Percentiles rank a stretch among this genome's conserved stretches.
Evolutionary conservation across 805 yeast species (phyloP).

Genomic region (Starmerella stigmatis): DNA sequence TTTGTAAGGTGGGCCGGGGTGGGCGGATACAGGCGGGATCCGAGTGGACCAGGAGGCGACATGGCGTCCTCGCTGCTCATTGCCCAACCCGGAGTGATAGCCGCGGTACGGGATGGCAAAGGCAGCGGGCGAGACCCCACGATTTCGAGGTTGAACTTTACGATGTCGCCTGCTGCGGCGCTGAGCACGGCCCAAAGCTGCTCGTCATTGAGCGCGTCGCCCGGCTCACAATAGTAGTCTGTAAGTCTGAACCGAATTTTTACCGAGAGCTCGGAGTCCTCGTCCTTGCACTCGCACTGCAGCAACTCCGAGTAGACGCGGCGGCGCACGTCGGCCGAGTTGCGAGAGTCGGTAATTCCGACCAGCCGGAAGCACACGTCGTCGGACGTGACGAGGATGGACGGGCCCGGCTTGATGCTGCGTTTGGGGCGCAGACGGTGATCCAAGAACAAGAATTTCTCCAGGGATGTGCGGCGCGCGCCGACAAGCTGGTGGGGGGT

Average conservation of each 20-base stretch:
- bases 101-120: neutral
- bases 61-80: constrained; percentile 18
- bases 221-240: constrained; percentile 47
- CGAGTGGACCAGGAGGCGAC: constrained; percentile 14
- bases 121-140: constrained; percentile 18
- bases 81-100: constrained; percentile 13
- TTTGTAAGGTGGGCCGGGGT: constrained; percentile 61
- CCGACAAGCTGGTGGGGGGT: constrained; percentile 13
- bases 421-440: constrained; percentile 30
- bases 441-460: constrained; percentile 23
- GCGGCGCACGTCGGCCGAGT: constrained; percentile 35
- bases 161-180: constrained; percentile 26
- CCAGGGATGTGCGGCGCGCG: constrained; percentile 21
- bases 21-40: constrained; percentile 37
- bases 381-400: constrained; percentile 55
- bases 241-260: constrained; percentile 46
- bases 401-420: constrained; percentile 23
- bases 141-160: constrained; percentile 21
- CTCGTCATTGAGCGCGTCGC: constrained; percentile 26
- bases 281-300: constrained; percentile 13
- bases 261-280: neutral
- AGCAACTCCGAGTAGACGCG: constrained; percentile 27
- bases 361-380: constrained; percentile 46
- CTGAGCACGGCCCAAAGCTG: constrained; percentile 25
- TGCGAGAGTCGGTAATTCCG: constrained; percentile 27